Conservation (phyloP, 257 asterid species). For the Anisodus acutangulus region DNA sequence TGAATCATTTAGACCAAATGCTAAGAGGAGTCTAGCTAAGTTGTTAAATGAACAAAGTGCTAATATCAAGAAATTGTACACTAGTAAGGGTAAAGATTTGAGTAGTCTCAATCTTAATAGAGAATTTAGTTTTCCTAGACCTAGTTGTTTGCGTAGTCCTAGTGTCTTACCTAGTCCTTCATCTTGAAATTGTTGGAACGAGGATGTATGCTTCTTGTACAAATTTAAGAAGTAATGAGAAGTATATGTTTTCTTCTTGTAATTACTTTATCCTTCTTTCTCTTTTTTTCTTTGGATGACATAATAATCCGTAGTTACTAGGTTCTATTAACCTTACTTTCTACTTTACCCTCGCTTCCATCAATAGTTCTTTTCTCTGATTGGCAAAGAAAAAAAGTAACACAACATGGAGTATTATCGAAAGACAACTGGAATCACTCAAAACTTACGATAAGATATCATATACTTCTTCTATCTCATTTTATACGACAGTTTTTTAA, state of each 20-base stretch:
- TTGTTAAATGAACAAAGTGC: slow-evolving; percentile 72
- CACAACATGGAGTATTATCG: neutral
- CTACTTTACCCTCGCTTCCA: too few relatives aligned
- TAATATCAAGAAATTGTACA: slow-evolving; percentile 74
- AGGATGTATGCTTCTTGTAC: slow-evolving; percentile 28
- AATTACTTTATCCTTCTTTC: neutral
- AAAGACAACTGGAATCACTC: neutral
- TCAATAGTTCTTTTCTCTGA: neutral
- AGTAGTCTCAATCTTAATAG: slow-evolving; percentile 51
- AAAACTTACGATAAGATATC: too few relatives aligned
- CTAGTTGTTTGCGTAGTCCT: slow-evolving; percentile 79
- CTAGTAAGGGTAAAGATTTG: slow-evolving; percentile 62
- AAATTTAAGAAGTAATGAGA: slow-evolving; percentile 6
- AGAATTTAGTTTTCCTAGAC: slow-evolving; percentile 26
- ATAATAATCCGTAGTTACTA: too few relatives aligned
- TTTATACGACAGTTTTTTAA: neutral
- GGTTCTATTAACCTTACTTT: too few relatives aligned
- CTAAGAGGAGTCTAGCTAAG: slow-evolving; percentile 78
- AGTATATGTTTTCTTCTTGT: slow-evolving; percentile 10
- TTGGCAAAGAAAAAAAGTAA: neutral
- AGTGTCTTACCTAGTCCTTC: slow-evolving; percentile 74
- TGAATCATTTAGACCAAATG: slow-evolving; percentile 82
- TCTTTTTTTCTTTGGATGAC: neutral
- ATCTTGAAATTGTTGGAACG: slow-evolving; percentile 41
- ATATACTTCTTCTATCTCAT: neutral